Percentiles rank a stretch among this genome's conserved stretches.
Evolutionary conservation across 768 basidiomycete species (phyloP).

Genomic region (Strobilomyces confusus): DNA sequence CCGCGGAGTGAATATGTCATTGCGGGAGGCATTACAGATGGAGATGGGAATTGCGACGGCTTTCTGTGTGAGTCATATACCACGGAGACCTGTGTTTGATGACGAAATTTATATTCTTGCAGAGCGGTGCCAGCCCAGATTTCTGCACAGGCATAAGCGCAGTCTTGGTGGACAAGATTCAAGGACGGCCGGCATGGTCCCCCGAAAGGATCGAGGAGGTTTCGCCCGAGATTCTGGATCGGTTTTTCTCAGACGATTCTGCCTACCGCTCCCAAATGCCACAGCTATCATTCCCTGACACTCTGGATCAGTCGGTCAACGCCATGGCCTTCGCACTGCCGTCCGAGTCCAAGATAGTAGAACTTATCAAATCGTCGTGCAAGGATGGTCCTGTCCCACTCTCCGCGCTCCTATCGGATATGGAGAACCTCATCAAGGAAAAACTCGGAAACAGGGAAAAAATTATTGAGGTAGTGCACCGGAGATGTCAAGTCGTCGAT

Average conservation of each 20-base stretch:
- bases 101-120: slow-evolving; percentile 13
- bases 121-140: slow-evolving; percentile 80
- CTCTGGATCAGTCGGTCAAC: slow-evolving; percentile 23
- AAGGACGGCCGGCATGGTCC: slow-evolving; percentile 63
- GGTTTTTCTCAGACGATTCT: slow-evolving; percentile 66
- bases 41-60: slow-evolving; percentile 87
- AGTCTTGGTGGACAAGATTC: slow-evolving; percentile 51
- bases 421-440: slow-evolving; percentile 24
- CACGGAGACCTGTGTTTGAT: slow-evolving; percentile 6
- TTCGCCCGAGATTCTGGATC: slow-evolving; percentile 48
- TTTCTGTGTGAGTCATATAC: slow-evolving; percentile 66
- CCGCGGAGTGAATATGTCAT: slow-evolving; percentile 55
- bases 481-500: slow-evolving; percentile 60
- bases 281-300: slow-evolving; percentile 39
- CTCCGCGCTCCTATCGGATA: slow-evolving; percentile 17
- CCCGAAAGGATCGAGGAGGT: slow-evolving; percentile 64
- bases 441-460: slow-evolving; percentile 70
- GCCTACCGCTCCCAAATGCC: slow-evolving; percentile 44
- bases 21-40: slow-evolving; percentile 72
- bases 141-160: slow-evolving; percentile 79
- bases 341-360: slow-evolving; percentile 67
- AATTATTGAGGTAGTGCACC: slow-evolving; percentile 67
- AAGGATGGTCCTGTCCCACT: slow-evolving; percentile 40
- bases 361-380: slow-evolving; percentile 43
- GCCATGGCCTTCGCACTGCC: slow-evolving; percentile 59